Evolutionary conservation across 164 flowering plant species (phyloP).

Genomic region (Euptelea pleiosperma): DNA sequence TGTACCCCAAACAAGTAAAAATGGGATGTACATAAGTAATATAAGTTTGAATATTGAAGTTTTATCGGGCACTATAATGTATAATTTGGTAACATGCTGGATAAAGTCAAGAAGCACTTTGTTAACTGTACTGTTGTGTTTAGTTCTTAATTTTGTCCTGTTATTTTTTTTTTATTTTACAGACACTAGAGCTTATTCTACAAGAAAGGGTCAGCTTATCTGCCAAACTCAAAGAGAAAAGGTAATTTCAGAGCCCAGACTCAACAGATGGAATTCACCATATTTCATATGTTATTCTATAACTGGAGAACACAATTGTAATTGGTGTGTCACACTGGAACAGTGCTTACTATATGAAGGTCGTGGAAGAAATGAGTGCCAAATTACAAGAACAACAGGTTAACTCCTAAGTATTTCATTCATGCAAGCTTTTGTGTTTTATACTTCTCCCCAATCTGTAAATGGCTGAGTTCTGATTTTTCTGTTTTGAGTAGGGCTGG

Average conservation of each 20-base stretch:
- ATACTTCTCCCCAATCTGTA: neutral
- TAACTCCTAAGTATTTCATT: neutral
- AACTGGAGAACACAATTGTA: neutral
- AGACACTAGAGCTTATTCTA: constrained; percentile 73
- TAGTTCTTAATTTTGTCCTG: neutral
- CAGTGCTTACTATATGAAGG: constrained; percentile 53
- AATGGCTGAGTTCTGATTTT: neutral
- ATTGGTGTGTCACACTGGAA: constrained; percentile 10
- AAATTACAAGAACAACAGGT: constrained; percentile 64
- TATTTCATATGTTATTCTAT: neutral
- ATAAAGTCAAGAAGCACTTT: neutral
- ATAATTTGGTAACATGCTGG: too few relatives aligned
- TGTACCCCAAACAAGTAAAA: too few relatives aligned
- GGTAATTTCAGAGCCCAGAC: constrained; percentile 31
- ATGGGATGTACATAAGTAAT: too few relatives aligned
- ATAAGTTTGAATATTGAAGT: too few relatives aligned
- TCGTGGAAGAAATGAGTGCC: constrained; percentile 36
- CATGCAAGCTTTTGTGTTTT: neutral
- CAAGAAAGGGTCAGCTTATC: constrained; percentile 52
- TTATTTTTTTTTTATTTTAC: constrained; percentile 11
- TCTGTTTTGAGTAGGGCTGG: constrained; percentile 40
- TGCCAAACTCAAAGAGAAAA: constrained; percentile 44
- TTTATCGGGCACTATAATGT: too few relatives aligned
- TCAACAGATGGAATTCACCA: neutral
- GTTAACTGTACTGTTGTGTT: neutral